Conservation (phyloP, 148 eudicot genomes). For the Rhododendron ferrugineum region DNA sequence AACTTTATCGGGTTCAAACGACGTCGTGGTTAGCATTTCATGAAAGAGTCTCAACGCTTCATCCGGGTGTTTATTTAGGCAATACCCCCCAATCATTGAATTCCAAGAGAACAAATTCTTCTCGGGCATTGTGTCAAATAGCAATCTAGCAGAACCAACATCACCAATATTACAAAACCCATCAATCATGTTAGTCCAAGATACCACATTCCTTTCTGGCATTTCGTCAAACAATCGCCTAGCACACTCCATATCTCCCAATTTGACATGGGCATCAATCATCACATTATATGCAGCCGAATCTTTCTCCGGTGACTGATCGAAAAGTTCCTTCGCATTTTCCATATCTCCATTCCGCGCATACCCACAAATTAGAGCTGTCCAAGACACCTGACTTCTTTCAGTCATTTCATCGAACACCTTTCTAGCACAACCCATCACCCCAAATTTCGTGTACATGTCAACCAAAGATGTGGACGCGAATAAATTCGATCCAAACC, state of each 20-base stretch:
- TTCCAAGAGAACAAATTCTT: conserved; percentile 72
- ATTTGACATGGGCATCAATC: conserved; percentile 62
- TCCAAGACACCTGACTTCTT: conserved; percentile 72
- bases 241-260: conserved; percentile 53
- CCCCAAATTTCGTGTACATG: conserved; percentile 62
- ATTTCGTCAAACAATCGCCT: conserved; percentile 42
- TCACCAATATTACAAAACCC: conserved; percentile 58
- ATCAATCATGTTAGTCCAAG: conserved; percentile 67
- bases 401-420: conserved; percentile 67
- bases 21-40: conserved; percentile 37
- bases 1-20: conserved; percentile 61
- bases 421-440: conserved; percentile 44
- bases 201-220: conserved; percentile 58
- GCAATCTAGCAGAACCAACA: conserved; percentile 36
- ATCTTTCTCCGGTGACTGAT: conserved; percentile 59
- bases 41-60: conserved; percentile 58
- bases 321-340: conserved; percentile 40
- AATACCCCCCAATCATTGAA: conserved; percentile 73
- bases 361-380: conserved; percentile 65
- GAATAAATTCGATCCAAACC: conserved; percentile 51
- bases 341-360: conserved; percentile 50
- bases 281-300: conserved; percentile 51
- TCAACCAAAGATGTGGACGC: conserved; percentile 56
- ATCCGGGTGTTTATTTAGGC: conserved; percentile 49
- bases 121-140: conserved; percentile 63